Evolutionary conservation across 2,329 filamentous ascomycete species (phyloP).

Genomic region (Cladosporium phlei): DNA sequence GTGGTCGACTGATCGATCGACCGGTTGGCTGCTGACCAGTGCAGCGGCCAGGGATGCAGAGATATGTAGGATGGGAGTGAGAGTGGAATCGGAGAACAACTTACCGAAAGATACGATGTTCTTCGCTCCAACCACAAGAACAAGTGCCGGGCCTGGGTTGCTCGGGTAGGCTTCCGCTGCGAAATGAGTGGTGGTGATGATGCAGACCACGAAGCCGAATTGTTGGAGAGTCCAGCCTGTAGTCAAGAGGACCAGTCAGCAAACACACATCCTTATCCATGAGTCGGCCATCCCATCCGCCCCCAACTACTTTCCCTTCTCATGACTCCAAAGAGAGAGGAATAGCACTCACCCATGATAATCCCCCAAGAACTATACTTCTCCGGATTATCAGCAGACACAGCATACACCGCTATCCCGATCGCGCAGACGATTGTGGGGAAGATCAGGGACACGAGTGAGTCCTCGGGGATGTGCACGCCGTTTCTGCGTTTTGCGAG

Average conservation of each 20-base stretch:
- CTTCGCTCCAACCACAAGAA: constrained; percentile 33
- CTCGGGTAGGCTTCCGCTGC: constrained; percentile 27
- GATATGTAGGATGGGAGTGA: too few species aligned
- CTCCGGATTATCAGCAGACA: constrained; percentile 25
- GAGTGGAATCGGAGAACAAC: too few species aligned
- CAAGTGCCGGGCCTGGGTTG: constrained; percentile 31
- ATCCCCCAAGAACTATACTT: constrained; percentile 22
- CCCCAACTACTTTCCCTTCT: too few species aligned
- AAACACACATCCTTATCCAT: too few species aligned
- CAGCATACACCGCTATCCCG: constrained; percentile 31
- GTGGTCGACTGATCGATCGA: too few species aligned
- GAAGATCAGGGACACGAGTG: constrained; percentile 31
- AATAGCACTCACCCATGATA: constrained; percentile 18
- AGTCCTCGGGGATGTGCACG: constrained; percentile 34
- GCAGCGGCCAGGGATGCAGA: too few species aligned
- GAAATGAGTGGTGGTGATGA: constrained; percentile 31
- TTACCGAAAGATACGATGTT: constrained; percentile 33
- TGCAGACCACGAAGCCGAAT: constrained; percentile 24
- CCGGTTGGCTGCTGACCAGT: too few species aligned
- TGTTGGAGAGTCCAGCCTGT: constrained; percentile 30
- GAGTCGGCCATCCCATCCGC: too few species aligned
- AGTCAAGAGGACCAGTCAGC: constrained; percentile 27
- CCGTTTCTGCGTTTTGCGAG: constrained; percentile 32
- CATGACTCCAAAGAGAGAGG: too few species aligned
- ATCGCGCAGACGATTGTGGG: constrained; percentile 31